A percentile compares a stretch with the other conserved stretches of the same genome.
These are phyloP conservation scores for Lipomyces chichibuensis DNA, from an alignment of 805 yeast genomes.

Conservation along the genomic window DNA sequence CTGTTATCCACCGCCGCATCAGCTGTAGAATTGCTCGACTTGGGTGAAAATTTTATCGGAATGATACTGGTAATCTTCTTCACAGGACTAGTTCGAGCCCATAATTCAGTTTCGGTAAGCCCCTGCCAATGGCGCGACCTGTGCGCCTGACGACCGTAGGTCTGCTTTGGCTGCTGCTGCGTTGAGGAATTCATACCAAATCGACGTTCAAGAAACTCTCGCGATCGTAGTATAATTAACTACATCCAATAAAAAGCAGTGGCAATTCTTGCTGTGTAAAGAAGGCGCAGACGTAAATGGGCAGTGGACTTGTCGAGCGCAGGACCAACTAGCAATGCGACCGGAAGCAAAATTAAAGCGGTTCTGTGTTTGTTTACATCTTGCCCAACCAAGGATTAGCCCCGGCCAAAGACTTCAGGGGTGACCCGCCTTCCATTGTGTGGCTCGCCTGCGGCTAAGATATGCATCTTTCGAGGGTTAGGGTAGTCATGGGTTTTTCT, in stretches of 20 bases:
- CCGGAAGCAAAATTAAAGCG: neutral
- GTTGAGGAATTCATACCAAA: neutral
- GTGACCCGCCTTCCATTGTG: neutral
- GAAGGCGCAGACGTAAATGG: neutral
- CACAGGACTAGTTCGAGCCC: slow-evolving; percentile 31
- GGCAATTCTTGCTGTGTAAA: neutral
- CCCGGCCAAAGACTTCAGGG: neutral
- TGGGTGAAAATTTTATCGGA: slow-evolving; percentile 3
- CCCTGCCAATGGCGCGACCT: slow-evolving; percentile 28
- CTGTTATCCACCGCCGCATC: neutral
- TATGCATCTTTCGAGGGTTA: neutral
- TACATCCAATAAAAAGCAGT: neutral
- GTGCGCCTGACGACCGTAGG: slow-evolving; percentile 30
- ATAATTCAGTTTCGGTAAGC: slow-evolving; percentile 22
- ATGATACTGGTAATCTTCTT: slow-evolving; percentile 2
- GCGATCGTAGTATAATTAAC: too few relatives aligned
- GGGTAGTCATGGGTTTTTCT: neutral
- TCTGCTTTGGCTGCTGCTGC: slow-evolving; percentile 13
- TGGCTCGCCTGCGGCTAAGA: too few relatives aligned
- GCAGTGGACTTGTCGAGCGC: neutral
- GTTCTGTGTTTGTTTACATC: neutral
- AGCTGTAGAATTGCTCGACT: neutral
- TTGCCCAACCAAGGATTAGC: neutral
- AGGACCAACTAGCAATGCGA: neutral
- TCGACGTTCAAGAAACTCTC: neutral